phyloP scores from a whole-genome alignment of 495 filamentous ascomycete genomes.

The Sordaria brevicollis region DNA sequence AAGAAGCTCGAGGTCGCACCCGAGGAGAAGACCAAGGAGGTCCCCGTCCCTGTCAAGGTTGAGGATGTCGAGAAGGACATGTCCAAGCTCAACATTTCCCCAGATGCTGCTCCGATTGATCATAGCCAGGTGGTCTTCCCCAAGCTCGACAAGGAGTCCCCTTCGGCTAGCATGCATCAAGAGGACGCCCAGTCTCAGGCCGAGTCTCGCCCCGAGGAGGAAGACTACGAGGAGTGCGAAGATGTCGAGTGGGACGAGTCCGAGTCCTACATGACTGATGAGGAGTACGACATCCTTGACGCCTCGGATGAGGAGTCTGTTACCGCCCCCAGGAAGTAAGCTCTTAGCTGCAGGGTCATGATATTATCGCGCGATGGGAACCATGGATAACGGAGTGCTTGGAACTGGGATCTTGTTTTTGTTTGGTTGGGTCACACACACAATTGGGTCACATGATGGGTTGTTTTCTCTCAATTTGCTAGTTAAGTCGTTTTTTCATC shows the following conservation, averaged over 20 bases:
- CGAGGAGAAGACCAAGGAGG: background rate
- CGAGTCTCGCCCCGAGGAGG: constrained; percentile 27
- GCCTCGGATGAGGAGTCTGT: constrained; percentile 86
- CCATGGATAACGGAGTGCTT: constrained; percentile 5
- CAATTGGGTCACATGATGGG: background rate
- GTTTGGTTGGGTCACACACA: background rate
- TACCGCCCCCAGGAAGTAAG: background rate
- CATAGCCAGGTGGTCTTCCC: constrained; percentile 90
- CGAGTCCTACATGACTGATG: constrained; percentile 79
- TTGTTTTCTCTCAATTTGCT: background rate
- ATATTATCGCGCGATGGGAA: constrained; percentile 7
- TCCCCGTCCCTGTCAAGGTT: constrained; percentile 2
- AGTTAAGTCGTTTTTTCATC: background rate
- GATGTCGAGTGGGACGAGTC: constrained; percentile 49
- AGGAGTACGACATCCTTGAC: constrained; percentile 95
- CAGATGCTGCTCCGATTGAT: constrained; percentile 7
- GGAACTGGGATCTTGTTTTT: too few relatives aligned
- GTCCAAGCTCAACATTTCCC: constrained; percentile 10
- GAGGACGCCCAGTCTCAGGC: constrained; percentile 23
- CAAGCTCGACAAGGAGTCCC: constrained; percentile 89
- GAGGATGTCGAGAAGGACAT: constrained; percentile 11
- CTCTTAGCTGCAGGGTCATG: background rate
- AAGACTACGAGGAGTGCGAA: constrained; percentile 56
- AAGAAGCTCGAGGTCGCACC: constrained; percentile 18
- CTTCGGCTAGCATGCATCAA: constrained; percentile 66